These are phyloP conservation scores for Aspergillus campestris DNA, from an alignment of 495 filamentous ascomycete genomes.

Conservation along the genomic window DNA sequence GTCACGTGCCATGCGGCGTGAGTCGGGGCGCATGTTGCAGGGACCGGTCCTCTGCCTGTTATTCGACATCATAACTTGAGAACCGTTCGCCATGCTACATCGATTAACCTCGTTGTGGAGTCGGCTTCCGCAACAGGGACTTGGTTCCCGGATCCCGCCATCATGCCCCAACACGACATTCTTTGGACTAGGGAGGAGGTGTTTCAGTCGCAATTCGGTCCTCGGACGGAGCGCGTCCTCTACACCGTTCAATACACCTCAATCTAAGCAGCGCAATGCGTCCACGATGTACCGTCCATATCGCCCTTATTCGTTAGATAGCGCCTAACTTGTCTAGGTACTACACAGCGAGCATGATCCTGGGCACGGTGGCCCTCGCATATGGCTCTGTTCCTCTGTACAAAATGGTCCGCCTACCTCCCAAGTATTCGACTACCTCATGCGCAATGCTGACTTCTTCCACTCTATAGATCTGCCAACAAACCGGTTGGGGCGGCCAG, in stretches of 20 bases:
- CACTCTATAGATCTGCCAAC: constrained; percentile 73
- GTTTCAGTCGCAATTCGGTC: constrained; percentile 30
- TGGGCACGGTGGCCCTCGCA: constrained; percentile 84
- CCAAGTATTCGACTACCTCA: background rate
- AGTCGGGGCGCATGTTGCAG: constrained; percentile 4
- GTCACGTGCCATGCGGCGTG: constrained; percentile 17
- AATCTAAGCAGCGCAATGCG: constrained; percentile 34
- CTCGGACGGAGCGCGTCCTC: constrained; percentile 23
- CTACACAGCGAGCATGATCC: constrained; percentile 75
- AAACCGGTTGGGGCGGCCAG: constrained; percentile 91
- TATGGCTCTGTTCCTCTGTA: constrained; percentile 97
- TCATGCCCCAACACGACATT: constrained; percentile 8
- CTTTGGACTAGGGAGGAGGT: constrained; percentile 22
- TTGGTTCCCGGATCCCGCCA: constrained; percentile 8
- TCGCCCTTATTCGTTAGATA: background rate
- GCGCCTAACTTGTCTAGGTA: constrained; percentile 42
- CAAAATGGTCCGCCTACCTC: constrained; percentile 63
- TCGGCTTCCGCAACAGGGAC: constrained; percentile 10
- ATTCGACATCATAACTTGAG: constrained; percentile 5
- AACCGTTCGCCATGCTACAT: constrained; percentile 25
- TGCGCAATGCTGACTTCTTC: background rate
- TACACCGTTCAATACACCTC: constrained; percentile 33
- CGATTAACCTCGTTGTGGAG: constrained; percentile 22
- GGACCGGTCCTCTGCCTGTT: constrained; percentile 5
- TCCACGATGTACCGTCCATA: constrained; percentile 30